These are phyloP conservation scores for Botrytis fabae DNA, from an alignment of 2,329 filamentous ascomycete genomes.

Conservation along the genomic window DNA sequence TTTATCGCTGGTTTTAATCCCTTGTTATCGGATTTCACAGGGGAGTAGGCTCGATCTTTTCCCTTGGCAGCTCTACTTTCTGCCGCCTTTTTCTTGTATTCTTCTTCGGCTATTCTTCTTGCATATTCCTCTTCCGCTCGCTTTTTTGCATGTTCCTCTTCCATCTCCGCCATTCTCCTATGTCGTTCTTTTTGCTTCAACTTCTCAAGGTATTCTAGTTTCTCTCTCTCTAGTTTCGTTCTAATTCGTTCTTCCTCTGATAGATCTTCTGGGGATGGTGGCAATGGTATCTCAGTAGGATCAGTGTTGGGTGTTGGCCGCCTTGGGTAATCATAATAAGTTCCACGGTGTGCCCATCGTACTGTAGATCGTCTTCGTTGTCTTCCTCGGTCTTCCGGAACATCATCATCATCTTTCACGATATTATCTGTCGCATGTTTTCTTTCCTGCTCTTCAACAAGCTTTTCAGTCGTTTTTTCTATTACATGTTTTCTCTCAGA, in stretches of 20 bases:
- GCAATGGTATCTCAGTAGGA: background rate
- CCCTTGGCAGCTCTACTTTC: background rate
- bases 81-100: background rate
- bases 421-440: background rate
- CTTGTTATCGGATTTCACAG: background rate
- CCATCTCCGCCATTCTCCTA: background rate
- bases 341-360: background rate
- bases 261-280: conserved; percentile 1
- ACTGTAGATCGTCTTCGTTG: background rate
- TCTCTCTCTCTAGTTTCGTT: background rate
- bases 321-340: background rate
- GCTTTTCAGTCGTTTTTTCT: background rate
- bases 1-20: conserved; percentile 42
- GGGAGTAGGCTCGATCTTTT: background rate
- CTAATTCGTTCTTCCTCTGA: background rate
- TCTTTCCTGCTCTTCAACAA: background rate
- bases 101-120: background rate
- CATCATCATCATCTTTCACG: background rate
- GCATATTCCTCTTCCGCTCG: background rate
- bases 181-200: background rate
- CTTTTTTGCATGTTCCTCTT: background rate
- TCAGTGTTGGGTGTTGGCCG: background rate
- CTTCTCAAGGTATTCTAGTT: background rate
- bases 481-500: background rate
- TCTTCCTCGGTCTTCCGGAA: conserved; percentile 1